Base-by-base conservation (phyloP, 768 basidiomycete genomes). In the Kwoniella dendrophila region DNA sequence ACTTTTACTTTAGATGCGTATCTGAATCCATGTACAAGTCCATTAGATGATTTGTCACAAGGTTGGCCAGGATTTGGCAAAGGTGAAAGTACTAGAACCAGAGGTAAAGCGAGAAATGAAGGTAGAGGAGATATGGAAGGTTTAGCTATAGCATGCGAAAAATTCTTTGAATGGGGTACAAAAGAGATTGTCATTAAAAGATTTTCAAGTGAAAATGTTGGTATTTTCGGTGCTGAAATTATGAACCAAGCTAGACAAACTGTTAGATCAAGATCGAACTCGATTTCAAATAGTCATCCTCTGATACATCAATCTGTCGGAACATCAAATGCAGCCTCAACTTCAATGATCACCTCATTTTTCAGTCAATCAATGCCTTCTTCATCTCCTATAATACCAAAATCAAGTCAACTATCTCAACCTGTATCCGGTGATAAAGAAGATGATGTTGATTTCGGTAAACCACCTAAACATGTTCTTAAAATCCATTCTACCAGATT, bases 121-220 rank as follows among this genome's bases (percentile, higher is more conserved):
- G 77, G 74, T 20, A 36, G 77, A 62, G 77, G 77, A 1, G 75
- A 77, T 66, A 55, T 76, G 32, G 70, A 76, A 16, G 85, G 84
- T 56, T 84, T 94, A 16, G 92, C 93, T 0, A 84, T 81, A 10
- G 82, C 87, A 2, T 94, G 92, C 80, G 93, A 96, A 77, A 83
- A 87, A 48, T 89, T 87, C 75, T 95, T 95, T 64, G 92, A 94
- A 74, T 96, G 92, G 92, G 92, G 92, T 0, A 87, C 90, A 51
- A 87, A 83, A 69, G 88, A 90, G 49, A 82, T 86, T 2, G 90
- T 95, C 57, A 83, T 90, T 67, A 90, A 90, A 66, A 86, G 90
- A 11, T 92, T 94, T 73, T 83, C 67, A 14, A 57, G 69, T 1
- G 73, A 89, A 71, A 89, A 86, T 0, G 84, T 91, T 3, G 83